Evolutionary conservation across 768 basidiomycete genomes (phyloP), one percentile per base, ranked within the genome.

Genomic region (Auricularia sp.): DNA sequence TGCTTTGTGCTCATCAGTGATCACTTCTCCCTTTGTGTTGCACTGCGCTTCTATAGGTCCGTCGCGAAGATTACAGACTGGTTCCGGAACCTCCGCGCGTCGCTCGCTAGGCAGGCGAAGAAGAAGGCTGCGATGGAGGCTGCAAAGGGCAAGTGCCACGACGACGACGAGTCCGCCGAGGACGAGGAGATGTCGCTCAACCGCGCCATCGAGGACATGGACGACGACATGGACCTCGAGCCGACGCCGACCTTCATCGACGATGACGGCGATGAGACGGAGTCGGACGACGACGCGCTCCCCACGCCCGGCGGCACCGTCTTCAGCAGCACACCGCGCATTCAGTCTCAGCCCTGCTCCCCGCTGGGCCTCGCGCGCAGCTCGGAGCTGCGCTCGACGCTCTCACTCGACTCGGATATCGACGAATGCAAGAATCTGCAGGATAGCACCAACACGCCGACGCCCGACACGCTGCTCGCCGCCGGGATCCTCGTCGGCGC

Each of bases 81-180:
- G 56, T 59, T 59, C 34, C 21, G 56, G 4, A 59, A 59, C 56
- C 24, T 14, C 7, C 56, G 21, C 73, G 71, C 65, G 74, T 73
- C 66, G 79, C 79, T 42, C 65, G 79, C 63, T 74, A 65, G 33
- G 64, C 71, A 65, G 78, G 74, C 0, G 66, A 79, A 56, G 77
- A 75, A 64, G 79, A 79, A 39, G 77, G 78, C 77, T 65, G 79
- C 79, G 64, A 68, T 79, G 37, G 74, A 76, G 61, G 77, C 76
- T 63, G 75, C 77, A 72, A 73, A 76, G 65, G 74, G 69, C 42
- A 54, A 39, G 11, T 65, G 24, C 59, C 66, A 68, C 44, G 69
- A 18, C 21, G 47, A 51, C 14, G 47, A 64, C 39, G 64, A 65
- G 37, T 42, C 47, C 11, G 69, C 68, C 14, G 69, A 70, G 62